These are phyloP conservation scores for Apophysomyces sp. DNA, from an alignment of 371 early-diverging fungal species.

Conservation along the genomic window DNA sequence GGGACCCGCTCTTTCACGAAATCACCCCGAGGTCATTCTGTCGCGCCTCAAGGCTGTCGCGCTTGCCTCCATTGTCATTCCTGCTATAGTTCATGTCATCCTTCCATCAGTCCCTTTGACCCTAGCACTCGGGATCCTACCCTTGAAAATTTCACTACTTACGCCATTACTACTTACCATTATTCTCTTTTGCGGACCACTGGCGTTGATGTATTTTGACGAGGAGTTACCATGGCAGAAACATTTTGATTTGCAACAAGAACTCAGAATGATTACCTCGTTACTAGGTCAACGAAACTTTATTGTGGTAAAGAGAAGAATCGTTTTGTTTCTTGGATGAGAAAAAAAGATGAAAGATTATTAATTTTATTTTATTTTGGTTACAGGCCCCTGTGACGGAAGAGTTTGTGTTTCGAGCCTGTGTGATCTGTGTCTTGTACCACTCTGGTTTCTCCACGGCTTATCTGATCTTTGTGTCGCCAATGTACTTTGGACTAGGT, in stretches of 20 bases:
- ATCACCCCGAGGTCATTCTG: conserved; percentile 40
- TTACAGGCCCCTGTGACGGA: conserved; percentile 64
- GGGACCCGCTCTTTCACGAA: conserved; percentile 17
- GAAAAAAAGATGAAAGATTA: neutral
- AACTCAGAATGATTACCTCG: conserved; percentile 18
- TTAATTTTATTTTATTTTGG: neutral
- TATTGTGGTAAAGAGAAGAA: conserved; percentile 31
- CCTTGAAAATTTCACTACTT: neutral
- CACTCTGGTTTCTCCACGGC: conserved; percentile 34
- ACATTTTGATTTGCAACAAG: conserved; percentile 21
- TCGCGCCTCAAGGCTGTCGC: conserved; percentile 38
- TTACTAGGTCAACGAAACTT: conserved; percentile 43
- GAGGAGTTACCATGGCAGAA: conserved; percentile 34
- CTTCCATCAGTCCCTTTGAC: neutral
- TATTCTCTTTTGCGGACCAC: conserved; percentile 55
- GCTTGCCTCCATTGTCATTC: conserved; percentile 22
- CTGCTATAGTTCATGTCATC: conserved; percentile 16
- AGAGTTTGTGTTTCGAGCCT: conserved; percentile 68
- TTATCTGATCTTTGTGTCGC: conserved; percentile 49
- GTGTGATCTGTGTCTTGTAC: conserved; percentile 53
- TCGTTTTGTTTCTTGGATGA: neutral
- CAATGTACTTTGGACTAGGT: conserved; percentile 72
- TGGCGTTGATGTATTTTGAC: conserved; percentile 37
- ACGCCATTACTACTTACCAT: conserved; percentile 26
- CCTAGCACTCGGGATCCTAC: neutral